These are phyloP conservation scores for Thielaviopsis populi DNA, from an alignment of 2,329 filamentous ascomycete species.

Conservation along the genomic window DNA sequence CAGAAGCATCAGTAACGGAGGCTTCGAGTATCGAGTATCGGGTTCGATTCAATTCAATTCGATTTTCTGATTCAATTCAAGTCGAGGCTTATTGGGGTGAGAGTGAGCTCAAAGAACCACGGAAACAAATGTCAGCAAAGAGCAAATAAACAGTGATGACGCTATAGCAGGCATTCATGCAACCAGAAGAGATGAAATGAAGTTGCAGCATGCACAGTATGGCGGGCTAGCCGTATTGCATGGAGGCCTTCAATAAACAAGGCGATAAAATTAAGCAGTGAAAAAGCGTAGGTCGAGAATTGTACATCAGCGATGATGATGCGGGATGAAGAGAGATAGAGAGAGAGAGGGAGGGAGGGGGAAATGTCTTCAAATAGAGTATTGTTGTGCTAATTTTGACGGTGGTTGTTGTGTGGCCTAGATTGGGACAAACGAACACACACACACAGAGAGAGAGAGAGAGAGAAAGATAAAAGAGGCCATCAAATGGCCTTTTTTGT, in stretches of 20 bases:
- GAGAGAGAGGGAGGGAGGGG: background rate
- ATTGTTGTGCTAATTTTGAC: background rate
- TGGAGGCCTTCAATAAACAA: background rate
- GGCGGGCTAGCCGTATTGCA: background rate
- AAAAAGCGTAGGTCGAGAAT: background rate
- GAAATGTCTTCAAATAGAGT: background rate
- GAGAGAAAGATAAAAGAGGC: too few species aligned
- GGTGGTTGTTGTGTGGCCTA: background rate
- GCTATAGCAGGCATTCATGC: conserved; percentile 1
- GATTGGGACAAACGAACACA: background rate
- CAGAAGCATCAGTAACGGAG: background rate
- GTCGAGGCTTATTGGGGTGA: background rate
- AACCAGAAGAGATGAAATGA: background rate
- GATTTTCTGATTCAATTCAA: too few species aligned
- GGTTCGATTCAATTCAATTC: background rate
- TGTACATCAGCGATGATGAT: background rate
- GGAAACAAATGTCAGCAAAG: background rate
- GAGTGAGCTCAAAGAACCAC: background rate
- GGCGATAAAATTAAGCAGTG: background rate
- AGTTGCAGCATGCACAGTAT: background rate
- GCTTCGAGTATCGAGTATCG: background rate
- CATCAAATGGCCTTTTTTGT: too few species aligned
- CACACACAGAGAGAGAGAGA: background rate
- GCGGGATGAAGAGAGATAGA: background rate
- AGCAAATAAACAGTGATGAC: background rate